These are phyloP conservation scores for Trichoderma breve DNA, from an alignment of 2,329 filamentous ascomycete species.

Conservation along the genomic window DNA sequence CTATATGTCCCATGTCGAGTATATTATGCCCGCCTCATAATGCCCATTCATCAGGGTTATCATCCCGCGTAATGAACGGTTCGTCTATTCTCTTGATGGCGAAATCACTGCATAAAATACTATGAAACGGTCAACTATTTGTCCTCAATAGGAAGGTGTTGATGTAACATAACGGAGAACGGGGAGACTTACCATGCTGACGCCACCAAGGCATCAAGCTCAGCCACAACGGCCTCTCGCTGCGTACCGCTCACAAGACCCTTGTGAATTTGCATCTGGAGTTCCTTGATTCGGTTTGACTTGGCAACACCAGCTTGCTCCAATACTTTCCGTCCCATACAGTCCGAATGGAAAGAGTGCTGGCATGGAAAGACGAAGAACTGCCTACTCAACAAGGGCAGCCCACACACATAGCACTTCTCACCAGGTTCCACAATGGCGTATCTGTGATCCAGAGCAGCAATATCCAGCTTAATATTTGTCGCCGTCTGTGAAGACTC, in stretches of 20 bases:
- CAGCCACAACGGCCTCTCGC: slow-evolving; percentile 79
- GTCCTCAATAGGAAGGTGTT: neutral
- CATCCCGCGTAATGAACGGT: slow-evolving; percentile 75
- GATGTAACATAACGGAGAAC: neutral
- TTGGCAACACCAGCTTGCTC: slow-evolving; percentile 75
- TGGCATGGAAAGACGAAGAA: slow-evolving; percentile 99
- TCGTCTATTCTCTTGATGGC: slow-evolving; percentile 94
- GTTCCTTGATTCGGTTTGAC: slow-evolving; percentile 75
- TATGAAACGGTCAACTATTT: slow-evolving; percentile 36
- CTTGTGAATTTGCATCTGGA: slow-evolving; percentile 80
- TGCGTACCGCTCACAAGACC: slow-evolving; percentile 67
- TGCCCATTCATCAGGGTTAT: slow-evolving; percentile 79
- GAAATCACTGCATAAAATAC: slow-evolving; percentile 90
- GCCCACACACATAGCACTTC: slow-evolving; percentile 82
- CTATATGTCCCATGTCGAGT: slow-evolving; percentile 14
- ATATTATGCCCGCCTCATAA: slow-evolving; percentile 39
- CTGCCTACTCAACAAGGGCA: slow-evolving; percentile 83
- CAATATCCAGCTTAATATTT: slow-evolving; percentile 88
- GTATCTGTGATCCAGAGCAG: slow-evolving; percentile 80
- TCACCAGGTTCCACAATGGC: slow-evolving; percentile 96
- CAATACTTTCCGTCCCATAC: slow-evolving; percentile 80
- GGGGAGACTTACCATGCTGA: slow-evolving; percentile 68
- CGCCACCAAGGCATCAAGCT: slow-evolving; percentile 89
- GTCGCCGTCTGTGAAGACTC: slow-evolving; percentile 83
- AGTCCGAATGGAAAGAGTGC: slow-evolving; percentile 96